A percentile compares a stretch with the other conserved stretches of the same genome.
Evolutionary conservation across 2,329 filamentous ascomycete species (phyloP).

Genomic region (Geosmithia morbida): DNA sequence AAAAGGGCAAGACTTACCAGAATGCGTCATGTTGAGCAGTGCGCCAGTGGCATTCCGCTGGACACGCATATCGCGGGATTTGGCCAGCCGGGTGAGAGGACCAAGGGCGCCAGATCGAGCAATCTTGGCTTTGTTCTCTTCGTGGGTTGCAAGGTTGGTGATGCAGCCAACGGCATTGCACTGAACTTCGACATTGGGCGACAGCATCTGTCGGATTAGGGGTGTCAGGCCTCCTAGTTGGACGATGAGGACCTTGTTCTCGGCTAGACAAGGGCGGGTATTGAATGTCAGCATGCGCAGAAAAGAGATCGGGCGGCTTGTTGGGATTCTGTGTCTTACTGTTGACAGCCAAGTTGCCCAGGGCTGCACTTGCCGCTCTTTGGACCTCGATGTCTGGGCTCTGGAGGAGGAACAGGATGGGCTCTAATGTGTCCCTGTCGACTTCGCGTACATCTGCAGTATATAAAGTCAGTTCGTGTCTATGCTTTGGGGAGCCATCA

Average conservation of each 20-base stretch:
- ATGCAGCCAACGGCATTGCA: conserved; percentile 99
- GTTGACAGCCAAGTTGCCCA: conserved; percentile 94
- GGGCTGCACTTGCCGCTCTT: conserved; percentile 83
- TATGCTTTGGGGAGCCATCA: background rate
- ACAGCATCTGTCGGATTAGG: conserved; percentile 96
- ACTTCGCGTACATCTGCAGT: conserved; percentile 83
- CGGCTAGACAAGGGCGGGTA: conserved; percentile 46
- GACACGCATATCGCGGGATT: conserved; percentile 96
- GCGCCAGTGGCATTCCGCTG: conserved; percentile 95
- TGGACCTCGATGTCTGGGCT: conserved; percentile 96
- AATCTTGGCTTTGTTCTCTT: conserved; percentile 99
- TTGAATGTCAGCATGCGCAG: conserved; percentile 3
- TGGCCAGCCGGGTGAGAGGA: conserved; percentile 80
- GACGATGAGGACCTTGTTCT: conserved; percentile 97
- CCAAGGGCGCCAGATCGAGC: conserved; percentile 85
- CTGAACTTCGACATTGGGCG: conserved; percentile 93
- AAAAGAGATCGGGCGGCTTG: background rate
- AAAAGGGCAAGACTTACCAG: conserved; percentile 43
- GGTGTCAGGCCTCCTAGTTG: conserved; percentile 79
- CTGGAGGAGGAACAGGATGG: conserved; percentile 88
- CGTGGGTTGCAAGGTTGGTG: conserved; percentile 93
- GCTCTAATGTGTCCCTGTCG: conserved; percentile 85
- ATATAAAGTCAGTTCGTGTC: background rate
- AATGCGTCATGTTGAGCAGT: conserved; percentile 97
- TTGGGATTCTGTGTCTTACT: conserved; percentile 42